phyloP scores from a whole-genome alignment of 805 yeast genomes.

The Ogataea corticis region DNA sequence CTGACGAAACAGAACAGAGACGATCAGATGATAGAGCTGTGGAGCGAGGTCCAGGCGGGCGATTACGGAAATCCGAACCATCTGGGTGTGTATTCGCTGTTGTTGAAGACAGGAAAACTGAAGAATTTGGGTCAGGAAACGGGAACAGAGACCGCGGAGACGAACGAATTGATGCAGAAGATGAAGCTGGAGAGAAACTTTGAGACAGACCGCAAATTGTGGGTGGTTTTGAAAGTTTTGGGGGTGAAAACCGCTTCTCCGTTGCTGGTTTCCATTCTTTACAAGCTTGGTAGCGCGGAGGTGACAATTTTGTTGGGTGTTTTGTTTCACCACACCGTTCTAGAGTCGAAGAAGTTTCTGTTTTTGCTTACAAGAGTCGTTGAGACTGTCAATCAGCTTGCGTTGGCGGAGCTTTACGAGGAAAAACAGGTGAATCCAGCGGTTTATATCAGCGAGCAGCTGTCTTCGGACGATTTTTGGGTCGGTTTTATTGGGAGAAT shows the following conservation, averaged over 20 bases:
- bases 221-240: slow-evolving; percentile 7
- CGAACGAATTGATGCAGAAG: slow-evolving; percentile 1
- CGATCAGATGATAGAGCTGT: slow-evolving; percentile 22
- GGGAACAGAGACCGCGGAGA: slow-evolving; percentile 2
- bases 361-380: slow-evolving; percentile 27
- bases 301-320: slow-evolving; percentile 18
- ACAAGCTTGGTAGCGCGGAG: slow-evolving; percentile 14
- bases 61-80: slow-evolving; percentile 21
- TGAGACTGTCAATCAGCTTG: slow-evolving; percentile 19
- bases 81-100: slow-evolving; percentile 19
- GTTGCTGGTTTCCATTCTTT: slow-evolving; percentile 11
- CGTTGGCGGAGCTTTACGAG: slow-evolving; percentile 15
- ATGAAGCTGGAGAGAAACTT: slow-evolving; percentile 3
- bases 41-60: slow-evolving; percentile 25
- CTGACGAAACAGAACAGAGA: slow-evolving; percentile 20
- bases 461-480: slow-evolving; percentile 25
- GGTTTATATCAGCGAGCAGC: slow-evolving; percentile 9
- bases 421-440: slow-evolving; percentile 15
- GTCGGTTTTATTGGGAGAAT: slow-evolving; percentile 12
- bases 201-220: slow-evolving; percentile 10
- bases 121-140: slow-evolving; percentile 10
- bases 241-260: slow-evolving; percentile 3
- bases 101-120: slow-evolving; percentile 15
- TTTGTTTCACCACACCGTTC: slow-evolving; percentile 19
- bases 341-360: slow-evolving; percentile 15